A percentile compares a stretch with the other conserved stretches of the same genome.
Conservation (phyloP, 768 basidiomycete genomes). For the Rickenella mellea region DNA sequence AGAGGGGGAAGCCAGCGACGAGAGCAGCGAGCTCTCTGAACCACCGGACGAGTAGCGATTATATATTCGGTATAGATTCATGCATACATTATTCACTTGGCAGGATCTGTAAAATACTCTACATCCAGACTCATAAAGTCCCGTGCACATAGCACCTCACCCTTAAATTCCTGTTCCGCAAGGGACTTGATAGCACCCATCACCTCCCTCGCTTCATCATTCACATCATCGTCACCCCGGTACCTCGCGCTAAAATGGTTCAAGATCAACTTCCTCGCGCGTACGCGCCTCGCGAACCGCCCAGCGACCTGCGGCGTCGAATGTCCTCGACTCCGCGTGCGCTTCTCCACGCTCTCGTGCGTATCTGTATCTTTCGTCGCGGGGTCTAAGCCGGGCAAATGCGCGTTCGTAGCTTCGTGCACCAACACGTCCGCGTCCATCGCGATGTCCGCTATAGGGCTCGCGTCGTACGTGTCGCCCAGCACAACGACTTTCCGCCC, state of each 20-base stretch:
- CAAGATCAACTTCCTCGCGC: conserved; percentile 54
- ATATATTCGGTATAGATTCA: not conserved
- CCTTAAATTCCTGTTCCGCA: conserved; percentile 43
- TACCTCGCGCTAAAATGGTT: conserved; percentile 86
- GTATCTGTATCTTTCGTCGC: conserved; percentile 52
- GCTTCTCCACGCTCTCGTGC: conserved; percentile 47
- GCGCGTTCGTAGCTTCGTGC: conserved; percentile 88
- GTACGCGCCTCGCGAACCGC: conserved; percentile 57
- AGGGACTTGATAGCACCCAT: conserved; percentile 57
- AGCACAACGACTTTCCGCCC: conserved; percentile 76
- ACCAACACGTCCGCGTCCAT: conserved; percentile 62
- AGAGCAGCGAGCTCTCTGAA: conserved; percentile 69
- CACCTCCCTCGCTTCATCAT: conserved; percentile 35
- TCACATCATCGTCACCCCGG: conserved; percentile 49
- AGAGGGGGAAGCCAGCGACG: conserved; percentile 80
- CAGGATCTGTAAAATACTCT: conserved; percentile 2
- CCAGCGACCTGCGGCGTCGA: conserved; percentile 91
- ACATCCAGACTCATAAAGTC: conserved; percentile 70
- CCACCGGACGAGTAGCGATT: conserved; percentile 46
- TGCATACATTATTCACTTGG: not conserved
- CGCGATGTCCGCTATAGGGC: conserved; percentile 52
- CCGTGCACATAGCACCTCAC: conserved; percentile 58
- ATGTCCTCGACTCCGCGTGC: conserved; percentile 72
- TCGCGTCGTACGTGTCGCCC: conserved; percentile 80
- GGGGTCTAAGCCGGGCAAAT: conserved; percentile 38